Evolutionary conservation across 2,329 filamentous ascomycete species (phyloP).

Genomic region (Sclerotinia trifoliorum): DNA sequence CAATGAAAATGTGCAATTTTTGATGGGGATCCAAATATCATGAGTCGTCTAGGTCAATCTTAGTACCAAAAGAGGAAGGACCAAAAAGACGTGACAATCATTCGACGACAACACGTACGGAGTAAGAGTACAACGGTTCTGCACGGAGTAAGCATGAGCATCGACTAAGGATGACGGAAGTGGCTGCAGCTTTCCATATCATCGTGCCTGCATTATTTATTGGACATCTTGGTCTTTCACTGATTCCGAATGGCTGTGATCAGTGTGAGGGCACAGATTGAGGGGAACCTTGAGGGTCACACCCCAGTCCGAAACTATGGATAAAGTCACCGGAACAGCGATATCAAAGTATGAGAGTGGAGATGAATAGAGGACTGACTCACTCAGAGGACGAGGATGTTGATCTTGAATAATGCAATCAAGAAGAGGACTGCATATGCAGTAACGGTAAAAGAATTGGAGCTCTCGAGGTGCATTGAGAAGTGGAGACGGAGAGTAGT

Average conservation of each 20-base stretch:
- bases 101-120: slow-evolving; percentile 1
- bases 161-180: slow-evolving; percentile 15
- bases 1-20: neutral
- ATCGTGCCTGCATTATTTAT: slow-evolving; percentile 15
- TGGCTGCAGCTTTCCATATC: slow-evolving; percentile 15
- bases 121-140: slow-evolving; percentile 15
- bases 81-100: neutral
- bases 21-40: neutral
- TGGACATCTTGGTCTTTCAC: neutral
- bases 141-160: neutral
- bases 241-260: neutral
- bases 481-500: neutral
- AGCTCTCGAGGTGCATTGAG: neutral
- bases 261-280: neutral
- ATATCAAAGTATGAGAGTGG: neutral
- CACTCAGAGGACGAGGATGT: neutral
- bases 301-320: neutral
- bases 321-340: slow-evolving; percentile 3
- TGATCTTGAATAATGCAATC: slow-evolving; percentile 3
- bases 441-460: slow-evolving; percentile 16
- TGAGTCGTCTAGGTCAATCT: neutral
- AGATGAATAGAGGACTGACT: neutral
- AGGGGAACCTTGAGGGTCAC: slow-evolving; percentile 9
- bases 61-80: neutral
- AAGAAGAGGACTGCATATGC: slow-evolving; percentile 14